Evolutionary conservation across 176 grass and related monocot species (phyloP).

Genomic region (Elymus sibiricus): DNA sequence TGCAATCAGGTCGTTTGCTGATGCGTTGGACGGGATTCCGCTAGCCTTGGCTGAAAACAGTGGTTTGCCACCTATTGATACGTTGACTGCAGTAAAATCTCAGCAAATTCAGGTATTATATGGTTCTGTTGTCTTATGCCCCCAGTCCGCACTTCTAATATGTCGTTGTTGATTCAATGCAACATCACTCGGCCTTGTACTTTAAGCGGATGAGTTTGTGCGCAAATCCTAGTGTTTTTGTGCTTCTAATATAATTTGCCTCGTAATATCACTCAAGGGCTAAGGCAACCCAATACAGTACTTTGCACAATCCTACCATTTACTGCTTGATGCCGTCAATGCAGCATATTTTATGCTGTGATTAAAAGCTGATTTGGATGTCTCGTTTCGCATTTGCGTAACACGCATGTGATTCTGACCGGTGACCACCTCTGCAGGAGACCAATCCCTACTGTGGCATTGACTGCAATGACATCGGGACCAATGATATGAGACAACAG

Average conservation of each 20-base stretch:
- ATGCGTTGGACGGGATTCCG: conserved; percentile 72
- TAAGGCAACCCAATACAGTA: not conserved
- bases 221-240: not conserved
- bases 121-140: not conserved
- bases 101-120: conserved; percentile 77
- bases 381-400: not conserved
- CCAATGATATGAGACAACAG: conserved; percentile 64
- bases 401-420: not conserved
- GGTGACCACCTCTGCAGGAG: conserved; percentile 44
- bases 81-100: conserved; percentile 74
- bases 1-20: conserved; percentile 89
- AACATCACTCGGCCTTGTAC: not conserved
- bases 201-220: not conserved
- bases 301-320: not conserved
- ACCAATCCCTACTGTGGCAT: conserved; percentile 59
- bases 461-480: conserved; percentile 66
- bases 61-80: conserved; percentile 81
- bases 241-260: not conserved
- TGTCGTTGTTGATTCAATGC: not conserved
- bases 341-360: not conserved
- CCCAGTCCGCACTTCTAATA: not conserved
- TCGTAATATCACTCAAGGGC: not conserved
- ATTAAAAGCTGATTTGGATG: not conserved
- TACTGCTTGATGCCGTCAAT: not conserved
- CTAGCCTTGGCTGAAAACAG: conserved; percentile 89